A percentile compares a stretch with the other conserved stretches of the same genome.
Conservation (phyloP, 1,139 yeast species). For the Pneumocystis wakefieldiae region DNA sequence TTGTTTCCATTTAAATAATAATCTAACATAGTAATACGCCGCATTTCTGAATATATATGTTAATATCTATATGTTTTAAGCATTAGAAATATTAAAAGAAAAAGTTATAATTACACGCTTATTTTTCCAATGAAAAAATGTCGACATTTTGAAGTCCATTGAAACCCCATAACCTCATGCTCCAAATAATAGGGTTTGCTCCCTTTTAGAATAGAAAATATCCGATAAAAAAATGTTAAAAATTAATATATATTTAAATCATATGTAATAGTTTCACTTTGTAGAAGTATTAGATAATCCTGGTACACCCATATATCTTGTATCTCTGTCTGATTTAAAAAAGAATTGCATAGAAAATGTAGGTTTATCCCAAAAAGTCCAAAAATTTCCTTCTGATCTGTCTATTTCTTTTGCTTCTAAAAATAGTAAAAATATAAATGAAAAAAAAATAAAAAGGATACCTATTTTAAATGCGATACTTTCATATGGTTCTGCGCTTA, state of each 20-base stretch:
- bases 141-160: too few species aligned
- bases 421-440: background rate
- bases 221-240: too few species aligned
- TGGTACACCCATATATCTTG: conserved; percentile 11
- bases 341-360: conserved; percentile 58
- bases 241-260: too few species aligned
- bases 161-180: too few species aligned
- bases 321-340: conserved; percentile 26
- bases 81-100: too few species aligned
- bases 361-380: conserved; percentile 59
- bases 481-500: conserved; percentile 76
- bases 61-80: too few species aligned
- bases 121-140: background rate
- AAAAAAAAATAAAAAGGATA: background rate
- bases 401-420: conserved; percentile 39
- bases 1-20: too few species aligned
- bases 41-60: too few species aligned
- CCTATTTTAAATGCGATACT: conserved; percentile 54
- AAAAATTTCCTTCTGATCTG: conserved; percentile 33
- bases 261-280: background rate
- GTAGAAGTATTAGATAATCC: conserved; percentile 2
- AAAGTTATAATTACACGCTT: too few species aligned
- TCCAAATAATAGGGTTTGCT: background rate
- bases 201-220: background rate
- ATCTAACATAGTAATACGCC: too few species aligned